These are phyloP conservation scores for Solanum microdontum DNA, from an alignment of 257 asterid species.

Conservation along the genomic window DNA sequence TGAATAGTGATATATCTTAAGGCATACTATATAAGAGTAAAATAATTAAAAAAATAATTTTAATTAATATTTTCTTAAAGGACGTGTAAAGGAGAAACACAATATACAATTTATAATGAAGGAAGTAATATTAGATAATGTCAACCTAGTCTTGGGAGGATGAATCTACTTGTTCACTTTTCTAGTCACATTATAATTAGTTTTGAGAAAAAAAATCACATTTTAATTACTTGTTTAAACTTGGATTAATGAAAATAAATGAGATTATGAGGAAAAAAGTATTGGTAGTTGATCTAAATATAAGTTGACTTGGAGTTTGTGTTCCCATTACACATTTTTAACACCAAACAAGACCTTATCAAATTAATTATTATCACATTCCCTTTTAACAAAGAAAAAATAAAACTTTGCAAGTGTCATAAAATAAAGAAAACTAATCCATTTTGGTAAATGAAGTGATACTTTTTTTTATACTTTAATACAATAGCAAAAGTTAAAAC, in stretches of 20 bases:
- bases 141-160: background rate
- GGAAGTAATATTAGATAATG: background rate
- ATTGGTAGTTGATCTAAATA: background rate
- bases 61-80: background rate
- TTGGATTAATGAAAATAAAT: background rate
- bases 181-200: background rate
- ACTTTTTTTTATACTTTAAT: too few relatives aligned
- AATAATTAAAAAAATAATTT: accelerated
- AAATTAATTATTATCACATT: background rate
- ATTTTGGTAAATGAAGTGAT: background rate
- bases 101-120: background rate
- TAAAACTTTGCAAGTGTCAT: background rate
- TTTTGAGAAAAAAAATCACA: background rate
- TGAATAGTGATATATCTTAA: background rate
- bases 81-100: background rate
- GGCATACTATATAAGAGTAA: background rate
- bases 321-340: background rate
- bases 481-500: background rate
- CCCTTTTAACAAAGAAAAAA: background rate
- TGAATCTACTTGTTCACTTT: background rate
- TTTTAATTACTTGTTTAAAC: background rate
- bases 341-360: background rate
- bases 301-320: background rate
- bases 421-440: background rate
- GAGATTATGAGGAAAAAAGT: background rate